Evolutionary conservation across 2,329 filamentous ascomycete species (phyloP).

Genomic region (Apiospora malaysiana): DNA sequence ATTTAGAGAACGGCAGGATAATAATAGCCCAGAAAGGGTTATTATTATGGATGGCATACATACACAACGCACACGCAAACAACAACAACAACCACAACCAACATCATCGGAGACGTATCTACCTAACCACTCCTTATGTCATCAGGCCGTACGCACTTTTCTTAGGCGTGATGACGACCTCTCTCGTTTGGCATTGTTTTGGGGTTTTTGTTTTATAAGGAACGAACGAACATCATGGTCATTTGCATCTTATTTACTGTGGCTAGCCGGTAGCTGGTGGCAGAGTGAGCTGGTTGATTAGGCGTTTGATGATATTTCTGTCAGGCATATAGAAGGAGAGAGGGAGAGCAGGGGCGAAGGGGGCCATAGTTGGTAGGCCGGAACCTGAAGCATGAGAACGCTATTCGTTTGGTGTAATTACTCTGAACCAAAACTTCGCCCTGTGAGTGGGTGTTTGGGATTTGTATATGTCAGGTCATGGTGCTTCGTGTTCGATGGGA

Average conservation of each 20-base stretch:
- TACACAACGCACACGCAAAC: conserved; percentile 15
- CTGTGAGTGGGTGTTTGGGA: too few relatives aligned
- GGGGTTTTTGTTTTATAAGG: not conserved
- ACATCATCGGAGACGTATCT: not conserved
- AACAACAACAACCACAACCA: not conserved
- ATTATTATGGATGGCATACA: not conserved
- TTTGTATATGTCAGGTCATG: not conserved
- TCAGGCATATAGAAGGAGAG: not conserved
- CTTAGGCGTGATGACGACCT: not conserved
- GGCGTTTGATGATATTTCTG: not conserved
- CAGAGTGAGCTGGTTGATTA: conserved; percentile 7
- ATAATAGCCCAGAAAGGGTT: not conserved
- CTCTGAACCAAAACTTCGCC: not conserved
- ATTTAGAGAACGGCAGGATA: not conserved
- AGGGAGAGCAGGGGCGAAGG: not conserved
- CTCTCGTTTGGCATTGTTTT: not conserved
- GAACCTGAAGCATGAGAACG: not conserved
- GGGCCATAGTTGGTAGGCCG: not conserved
- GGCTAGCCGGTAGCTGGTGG: conserved; percentile 15
- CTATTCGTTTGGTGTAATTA: not conserved
- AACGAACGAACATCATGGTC: not conserved
- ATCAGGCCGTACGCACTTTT: not conserved
- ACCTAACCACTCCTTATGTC: not conserved
- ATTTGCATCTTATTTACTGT: conserved; percentile 19
- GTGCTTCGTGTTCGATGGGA: not conserved